phyloP scores from a whole-genome alignment of 2,329 filamentous ascomycete genomes.

The Teratosphaeria gauchensis region DNA sequence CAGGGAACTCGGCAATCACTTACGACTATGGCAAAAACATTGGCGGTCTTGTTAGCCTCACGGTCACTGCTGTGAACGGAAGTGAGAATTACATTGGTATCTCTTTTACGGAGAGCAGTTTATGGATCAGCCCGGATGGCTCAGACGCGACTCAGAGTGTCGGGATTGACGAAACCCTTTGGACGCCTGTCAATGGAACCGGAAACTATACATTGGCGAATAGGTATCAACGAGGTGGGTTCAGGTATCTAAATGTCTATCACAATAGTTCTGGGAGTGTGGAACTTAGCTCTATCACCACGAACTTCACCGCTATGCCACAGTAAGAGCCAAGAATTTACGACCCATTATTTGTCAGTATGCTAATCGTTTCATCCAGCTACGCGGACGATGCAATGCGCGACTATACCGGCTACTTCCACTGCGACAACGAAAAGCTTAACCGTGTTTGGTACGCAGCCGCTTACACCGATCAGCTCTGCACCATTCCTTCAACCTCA shows the following conservation, averaged over 20 bases:
- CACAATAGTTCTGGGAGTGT: conserved; percentile 18
- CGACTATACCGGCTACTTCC: conserved; percentile 18
- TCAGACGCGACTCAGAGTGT: conserved; percentile 31
- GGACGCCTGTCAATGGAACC: conserved; percentile 31
- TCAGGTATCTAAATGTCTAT: conserved; percentile 43
- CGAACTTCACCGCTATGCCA: conserved; percentile 37
- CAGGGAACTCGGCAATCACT: conserved; percentile 27
- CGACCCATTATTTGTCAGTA: too few species aligned
- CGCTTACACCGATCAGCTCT: conserved; percentile 26
- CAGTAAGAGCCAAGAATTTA: too few species aligned
- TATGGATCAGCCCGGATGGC: conserved; percentile 43
- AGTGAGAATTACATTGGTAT: conserved; percentile 30
- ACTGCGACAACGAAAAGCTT: conserved; percentile 5
- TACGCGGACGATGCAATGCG: conserved; percentile 27
- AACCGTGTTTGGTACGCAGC: conserved; percentile 41
- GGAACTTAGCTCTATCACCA: conserved; percentile 26
- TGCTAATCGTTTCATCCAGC: neutral
- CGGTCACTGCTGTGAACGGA: conserved; percentile 34
- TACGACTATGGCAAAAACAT: conserved; percentile 33
- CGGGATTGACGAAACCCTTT: conserved; percentile 38
- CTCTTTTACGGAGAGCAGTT: conserved; percentile 31
- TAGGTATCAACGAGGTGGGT: conserved; percentile 37
- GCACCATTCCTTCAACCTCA: conserved; percentile 13
- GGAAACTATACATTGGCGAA: conserved; percentile 35
- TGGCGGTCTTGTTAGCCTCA: conserved; percentile 29